phyloP scores from a whole-genome alignment of 345 rosid species.

The Aquilaria malaccensis region DNA sequence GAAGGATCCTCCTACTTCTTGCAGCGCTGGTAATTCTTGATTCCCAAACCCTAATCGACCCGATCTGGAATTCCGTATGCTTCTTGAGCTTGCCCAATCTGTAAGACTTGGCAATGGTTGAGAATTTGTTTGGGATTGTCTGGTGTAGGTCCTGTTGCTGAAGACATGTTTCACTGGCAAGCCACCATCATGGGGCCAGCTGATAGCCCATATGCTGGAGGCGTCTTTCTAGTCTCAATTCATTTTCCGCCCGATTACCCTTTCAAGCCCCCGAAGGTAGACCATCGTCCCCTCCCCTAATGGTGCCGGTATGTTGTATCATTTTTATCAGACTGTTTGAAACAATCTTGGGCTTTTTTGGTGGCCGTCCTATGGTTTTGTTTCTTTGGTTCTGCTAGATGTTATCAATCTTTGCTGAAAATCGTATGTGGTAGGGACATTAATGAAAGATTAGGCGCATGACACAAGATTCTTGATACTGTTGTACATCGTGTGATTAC shows the following conservation, averaged over 20 bases:
- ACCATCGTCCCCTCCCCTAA: neutral
- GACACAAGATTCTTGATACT: no score
- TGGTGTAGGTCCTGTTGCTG: conserved; percentile 32
- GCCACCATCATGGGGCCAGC: conserved; percentile 40
- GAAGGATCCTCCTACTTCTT: conserved; percentile 16
- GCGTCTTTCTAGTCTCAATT: conserved; percentile 33
- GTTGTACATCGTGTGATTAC: no score
- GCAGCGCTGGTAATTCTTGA: conserved; percentile 8
- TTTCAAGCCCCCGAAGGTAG: conserved; percentile 37
- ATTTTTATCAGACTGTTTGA: no score
- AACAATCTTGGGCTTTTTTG: no score
- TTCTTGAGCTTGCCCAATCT: no score
- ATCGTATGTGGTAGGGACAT: no score
- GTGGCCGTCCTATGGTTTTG: neutral
- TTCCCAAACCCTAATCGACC: no score
- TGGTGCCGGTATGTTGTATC: no score
- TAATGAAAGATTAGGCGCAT: no score
- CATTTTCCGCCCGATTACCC: conserved; percentile 39
- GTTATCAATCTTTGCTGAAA: neutral
- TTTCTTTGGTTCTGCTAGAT: neutral
- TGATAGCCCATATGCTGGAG: conserved; percentile 35
- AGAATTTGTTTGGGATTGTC: neutral
- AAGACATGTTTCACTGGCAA: conserved; percentile 42
- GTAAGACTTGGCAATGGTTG: no score
- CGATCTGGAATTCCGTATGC: no score